Evolutionary conservation across 306 rosid genomes (phyloP), one percentile per base, ranked within the genome.

Genomic region (Quercus engelmannii): DNA sequence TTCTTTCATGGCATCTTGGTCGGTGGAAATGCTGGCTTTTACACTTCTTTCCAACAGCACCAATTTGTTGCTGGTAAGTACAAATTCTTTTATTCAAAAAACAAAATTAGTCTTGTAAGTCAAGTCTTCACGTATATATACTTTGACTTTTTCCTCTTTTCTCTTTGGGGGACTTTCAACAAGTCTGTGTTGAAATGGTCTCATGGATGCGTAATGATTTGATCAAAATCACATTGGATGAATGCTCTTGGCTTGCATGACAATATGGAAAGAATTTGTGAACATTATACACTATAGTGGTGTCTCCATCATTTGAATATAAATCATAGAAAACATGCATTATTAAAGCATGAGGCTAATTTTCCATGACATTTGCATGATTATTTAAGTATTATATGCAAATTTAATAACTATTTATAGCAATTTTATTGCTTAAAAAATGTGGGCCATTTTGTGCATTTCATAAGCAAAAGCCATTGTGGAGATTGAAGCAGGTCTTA

Each of bases 1-100:
- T 83, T 79, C 71, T 85, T 80, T 79, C 81, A 75, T 87, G 83
- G 78, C 81, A 79, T 80, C 56, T 73, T 80, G 85, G 79, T 81
- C 64, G 78, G 77, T 80, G 75, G 80, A 82, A 65, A 78, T 77
- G 70, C 85, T 83, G 86, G 82, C 38, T 81, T 83, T 67, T 81
- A 41, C 79, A 84, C 74, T 87, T 77, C 74, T 76, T 84, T 67
- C 67, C 77, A 58, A 73, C 97, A 92, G 99, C 93, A 95, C 89
- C 99, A 95, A 88, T 95, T 95, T 86, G 99, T 95, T 77, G 99
- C 99, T 6, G 99, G 99, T 95, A 85, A 90, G 99, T 73, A 69
- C 81, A 54, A 82, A 61, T 41, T 64, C 74, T 26, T 71, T 72
- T 80, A 31, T 82, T 43, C 23, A 20, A 46, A 28, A 54, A 54